Conservation (phyloP, 192 early-diverging fungal species). For the Backusella sp. region DNA sequence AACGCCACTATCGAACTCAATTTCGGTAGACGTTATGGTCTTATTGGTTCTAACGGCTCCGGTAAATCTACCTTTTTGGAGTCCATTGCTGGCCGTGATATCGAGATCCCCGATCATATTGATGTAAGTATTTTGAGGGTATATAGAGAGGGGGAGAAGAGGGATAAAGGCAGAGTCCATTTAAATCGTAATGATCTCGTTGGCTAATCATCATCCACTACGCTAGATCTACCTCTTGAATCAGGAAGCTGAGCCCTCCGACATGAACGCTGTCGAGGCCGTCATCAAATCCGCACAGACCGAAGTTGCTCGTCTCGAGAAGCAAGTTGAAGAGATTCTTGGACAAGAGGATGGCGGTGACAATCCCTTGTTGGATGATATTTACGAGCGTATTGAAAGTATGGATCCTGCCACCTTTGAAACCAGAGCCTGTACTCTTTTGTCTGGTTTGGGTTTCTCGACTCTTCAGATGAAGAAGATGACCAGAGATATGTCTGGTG, state of each 20-base stretch:
- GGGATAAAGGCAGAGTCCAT: neutral
- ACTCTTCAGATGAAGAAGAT: slow-evolving; percentile 84
- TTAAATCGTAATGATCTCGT: neutral
- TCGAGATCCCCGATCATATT: slow-evolving; percentile 94
- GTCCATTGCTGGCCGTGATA: slow-evolving; percentile 90
- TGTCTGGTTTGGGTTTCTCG: slow-evolving; percentile 93
- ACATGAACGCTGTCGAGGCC: slow-evolving; percentile 87
- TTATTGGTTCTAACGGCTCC: slow-evolving; percentile 93
- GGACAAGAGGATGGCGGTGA: slow-evolving; percentile 78
- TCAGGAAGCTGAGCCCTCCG: slow-evolving; percentile 93
- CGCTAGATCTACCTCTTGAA: slow-evolving; percentile 86
- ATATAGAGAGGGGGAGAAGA: neutral
- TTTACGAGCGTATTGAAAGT: slow-evolving; percentile 94
- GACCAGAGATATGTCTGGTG: slow-evolving; percentile 98
- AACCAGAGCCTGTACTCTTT: slow-evolving; percentile 83
- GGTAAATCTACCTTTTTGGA: slow-evolving; percentile 92
- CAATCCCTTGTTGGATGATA: slow-evolving; percentile 84
- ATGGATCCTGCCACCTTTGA: slow-evolving; percentile 96
- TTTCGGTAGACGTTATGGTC: slow-evolving; percentile 91
- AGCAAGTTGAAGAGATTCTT: slow-evolving; percentile 88
- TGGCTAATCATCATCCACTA: neutral
- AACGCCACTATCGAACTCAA: slow-evolving; percentile 97
- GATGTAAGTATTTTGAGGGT: slow-evolving; percentile 59
- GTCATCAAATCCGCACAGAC: slow-evolving; percentile 88
- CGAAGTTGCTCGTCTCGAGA: slow-evolving; percentile 91